Percentiles rank a stretch among this genome's conserved stretches.
These are phyloP conservation scores for Phenoliferia sp. DNA, from an alignment of 1,284 basidiomycete species.

Conservation along the genomic window DNA sequence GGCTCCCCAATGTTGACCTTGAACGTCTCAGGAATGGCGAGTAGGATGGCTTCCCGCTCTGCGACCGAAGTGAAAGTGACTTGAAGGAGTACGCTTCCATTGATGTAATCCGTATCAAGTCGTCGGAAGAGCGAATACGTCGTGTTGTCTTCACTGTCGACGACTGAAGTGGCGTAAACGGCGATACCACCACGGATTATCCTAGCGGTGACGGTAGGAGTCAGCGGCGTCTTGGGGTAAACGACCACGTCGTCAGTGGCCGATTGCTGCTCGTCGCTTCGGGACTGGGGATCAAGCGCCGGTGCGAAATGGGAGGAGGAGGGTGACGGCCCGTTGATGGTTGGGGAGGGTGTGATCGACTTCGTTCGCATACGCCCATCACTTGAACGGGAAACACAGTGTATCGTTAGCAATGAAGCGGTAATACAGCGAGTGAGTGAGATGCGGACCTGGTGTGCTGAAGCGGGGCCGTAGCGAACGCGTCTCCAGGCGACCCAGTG, in stretches of 20 bases:
- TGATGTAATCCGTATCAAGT: slow-evolving; percentile 18
- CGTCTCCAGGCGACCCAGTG: slow-evolving; percentile 10
- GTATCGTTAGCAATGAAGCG: not conserved
- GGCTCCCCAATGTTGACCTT: not conserved
- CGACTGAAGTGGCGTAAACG: slow-evolving; percentile 10
- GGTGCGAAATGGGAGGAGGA: no score
- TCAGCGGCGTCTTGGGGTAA: slow-evolving; percentile 9
- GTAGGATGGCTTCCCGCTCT: slow-evolving; percentile 10
- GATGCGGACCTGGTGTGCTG: not conserved
- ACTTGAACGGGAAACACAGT: not conserved
- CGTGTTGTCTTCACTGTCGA: not conserved
- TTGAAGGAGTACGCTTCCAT: slow-evolving; percentile 13
- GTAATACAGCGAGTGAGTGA: not conserved
- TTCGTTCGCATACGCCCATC: not conserved
- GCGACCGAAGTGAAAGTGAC: not conserved
- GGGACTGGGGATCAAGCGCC: not conserved
- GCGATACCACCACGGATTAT: slow-evolving; percentile 1
- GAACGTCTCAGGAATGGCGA: slow-evolving; percentile 10
- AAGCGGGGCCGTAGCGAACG: not conserved
- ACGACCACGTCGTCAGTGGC: not conserved
- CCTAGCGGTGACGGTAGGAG: slow-evolving; percentile 1
- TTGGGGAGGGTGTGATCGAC: not conserved
- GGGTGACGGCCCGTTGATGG: not conserved
- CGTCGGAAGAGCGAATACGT: slow-evolving; percentile 9
- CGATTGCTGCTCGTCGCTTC: not conserved